Conservation (phyloP, 768 basidiomycete genomes). For the Tricholoma bakamatsutake region DNA sequence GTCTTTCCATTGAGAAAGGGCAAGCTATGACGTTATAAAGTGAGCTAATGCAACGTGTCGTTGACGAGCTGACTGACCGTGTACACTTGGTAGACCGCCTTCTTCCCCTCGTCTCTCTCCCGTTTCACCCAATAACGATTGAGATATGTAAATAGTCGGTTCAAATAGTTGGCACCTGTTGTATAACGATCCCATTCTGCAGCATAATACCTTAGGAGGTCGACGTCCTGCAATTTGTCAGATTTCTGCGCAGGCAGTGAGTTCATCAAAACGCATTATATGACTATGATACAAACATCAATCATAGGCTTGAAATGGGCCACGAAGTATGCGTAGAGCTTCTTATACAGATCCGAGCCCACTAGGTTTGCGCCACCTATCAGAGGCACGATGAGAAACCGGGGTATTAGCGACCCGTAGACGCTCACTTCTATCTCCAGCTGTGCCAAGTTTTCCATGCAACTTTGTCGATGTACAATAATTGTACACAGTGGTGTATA, state of each 20-base stretch:
- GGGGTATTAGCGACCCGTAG: conserved; percentile 3
- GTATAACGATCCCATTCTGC: conserved; percentile 96
- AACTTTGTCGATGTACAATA: conserved; percentile 93
- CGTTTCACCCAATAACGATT: conserved; percentile 99
- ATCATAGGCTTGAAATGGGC: conserved; percentile 74
- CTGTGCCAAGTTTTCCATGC: conserved; percentile 45
- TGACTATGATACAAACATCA: conserved; percentile 24
- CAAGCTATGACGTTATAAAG: conserved; percentile 47
- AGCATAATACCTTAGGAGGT: conserved; percentile 90
- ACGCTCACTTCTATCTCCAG: conserved; percentile 63
- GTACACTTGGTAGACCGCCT: conserved; percentile 92
- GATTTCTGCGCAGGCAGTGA: conserved; percentile 49
- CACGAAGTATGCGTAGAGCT: conserved; percentile 86
- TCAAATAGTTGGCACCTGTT: conserved; percentile 94
- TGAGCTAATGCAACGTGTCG: conserved; percentile 1
- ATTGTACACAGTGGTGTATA: conserved; percentile 94
- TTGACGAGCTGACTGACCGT: conserved; percentile 53
- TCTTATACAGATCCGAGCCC: conserved; percentile 95
- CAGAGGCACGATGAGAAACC: conserved; percentile 4
- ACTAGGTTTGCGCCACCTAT: conserved; percentile 92
- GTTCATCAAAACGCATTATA: neutral
- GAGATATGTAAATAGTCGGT: conserved; percentile 94
- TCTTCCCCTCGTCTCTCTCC: conserved; percentile 96
- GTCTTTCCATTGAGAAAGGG: conserved; percentile 92
- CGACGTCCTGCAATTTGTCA: conserved; percentile 78